Evolutionary conservation across 2,329 filamentous ascomycete species (phyloP).

Genomic region (Plenodomus lindquistii): DNA sequence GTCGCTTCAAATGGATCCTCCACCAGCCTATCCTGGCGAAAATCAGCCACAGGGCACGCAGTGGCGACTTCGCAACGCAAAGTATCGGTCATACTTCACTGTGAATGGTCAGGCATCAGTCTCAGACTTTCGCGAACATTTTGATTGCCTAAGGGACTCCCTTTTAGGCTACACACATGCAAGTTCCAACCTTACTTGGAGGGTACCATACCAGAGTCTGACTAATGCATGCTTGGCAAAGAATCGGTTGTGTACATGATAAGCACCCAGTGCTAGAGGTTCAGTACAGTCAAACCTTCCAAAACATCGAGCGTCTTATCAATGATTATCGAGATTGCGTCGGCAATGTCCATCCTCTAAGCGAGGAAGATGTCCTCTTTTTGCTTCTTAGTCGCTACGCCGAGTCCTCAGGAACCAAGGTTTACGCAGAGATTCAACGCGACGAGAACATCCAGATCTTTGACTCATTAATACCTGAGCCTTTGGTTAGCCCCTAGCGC

Average conservation of each 20-base stretch:
- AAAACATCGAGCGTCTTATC: background rate
- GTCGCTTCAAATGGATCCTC: too few relatives aligned
- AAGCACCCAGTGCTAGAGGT: background rate
- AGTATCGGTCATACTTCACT: too few relatives aligned
- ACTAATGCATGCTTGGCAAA: too few relatives aligned
- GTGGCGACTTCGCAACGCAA: too few relatives aligned
- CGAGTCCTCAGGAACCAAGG: background rate
- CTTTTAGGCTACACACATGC: too few relatives aligned
- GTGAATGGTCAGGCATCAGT: too few relatives aligned
- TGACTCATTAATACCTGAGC: background rate
- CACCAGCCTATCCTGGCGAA: too few relatives aligned
- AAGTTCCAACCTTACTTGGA: too few relatives aligned
- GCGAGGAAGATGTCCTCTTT: slow-evolving; percentile 1
- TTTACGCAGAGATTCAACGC: slow-evolving; percentile 4
- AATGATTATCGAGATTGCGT: background rate
- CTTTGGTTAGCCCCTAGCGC: background rate
- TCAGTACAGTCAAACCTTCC: background rate
- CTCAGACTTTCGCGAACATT: too few relatives aligned
- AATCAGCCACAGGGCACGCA: too few relatives aligned
- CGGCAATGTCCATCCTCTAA: background rate
- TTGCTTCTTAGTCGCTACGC: slow-evolving; percentile 1
- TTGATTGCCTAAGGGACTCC: too few relatives aligned
- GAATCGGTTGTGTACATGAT: background rate
- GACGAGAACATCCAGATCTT: slow-evolving; percentile 10
- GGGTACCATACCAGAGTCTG: too few relatives aligned